Evolutionary conservation across 2,329 filamentous ascomycete genomes (phyloP), one percentile per base, ranked within the genome.

Genomic region (Pseudopyricularia cyperi): DNA sequence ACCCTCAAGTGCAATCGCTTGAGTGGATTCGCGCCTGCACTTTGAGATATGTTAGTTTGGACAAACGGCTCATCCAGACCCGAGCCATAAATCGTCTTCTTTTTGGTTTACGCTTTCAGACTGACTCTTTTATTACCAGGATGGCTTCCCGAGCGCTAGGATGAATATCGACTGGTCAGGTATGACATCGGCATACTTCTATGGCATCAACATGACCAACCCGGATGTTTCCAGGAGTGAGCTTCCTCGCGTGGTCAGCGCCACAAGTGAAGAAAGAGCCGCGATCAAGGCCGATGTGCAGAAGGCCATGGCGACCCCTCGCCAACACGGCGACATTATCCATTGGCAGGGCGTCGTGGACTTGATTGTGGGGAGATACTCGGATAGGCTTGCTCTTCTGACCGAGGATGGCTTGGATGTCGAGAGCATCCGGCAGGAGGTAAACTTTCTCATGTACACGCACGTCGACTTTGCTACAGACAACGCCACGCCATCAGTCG

Each of bases 311-410:
- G 12, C 39, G 2, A 19, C 14, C 12, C 75, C 15, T 63, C 57
- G 59, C n/a, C 44, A 64, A 1, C 66, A 37, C 63, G 68, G 17
- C 61, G 63, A 46, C 60, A 55, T 59, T 17, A 61, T 77, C 26
- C 68, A 87, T 58, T 89, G 86, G 86, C 85, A 89, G 60, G 72
- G 67, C 0, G 68, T 85, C 1, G 72, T 75, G 0, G 86, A 90
- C 58, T 73, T 85, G 70, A 68, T 89, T 4, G 70, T 87, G 4
- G 62, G 70, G 4, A 74, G 85, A 1, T 88, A 84, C 58, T 73
- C 74, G 4, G 67, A 75, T 32, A 70, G 79, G 24, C 65, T 89
- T 28, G 57, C 57, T 3, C 60, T 68, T 5, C 66, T 78, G 57
- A 62, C 61, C 0, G 59, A 64, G 28, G 49, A 28, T 22, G 17